Evolutionary conservation across 371 early-diverging fungal species (phyloP).

Genomic region (Conidiobolus incongruus): DNA sequence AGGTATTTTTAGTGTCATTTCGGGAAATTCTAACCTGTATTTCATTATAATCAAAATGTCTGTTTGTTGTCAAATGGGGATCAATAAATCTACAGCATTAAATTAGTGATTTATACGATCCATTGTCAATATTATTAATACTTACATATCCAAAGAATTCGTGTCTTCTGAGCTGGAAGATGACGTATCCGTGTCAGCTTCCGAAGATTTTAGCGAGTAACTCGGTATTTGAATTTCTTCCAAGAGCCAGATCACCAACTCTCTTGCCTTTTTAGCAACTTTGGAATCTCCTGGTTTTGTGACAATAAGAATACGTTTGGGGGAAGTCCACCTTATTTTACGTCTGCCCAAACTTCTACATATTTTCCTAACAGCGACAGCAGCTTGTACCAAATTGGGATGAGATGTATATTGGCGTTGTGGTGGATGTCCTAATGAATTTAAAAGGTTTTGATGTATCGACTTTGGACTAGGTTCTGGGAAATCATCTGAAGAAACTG

Average conservation of each 20-base stretch:
- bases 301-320: slow-evolving; percentile 39
- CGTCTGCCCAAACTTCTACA: slow-evolving; percentile 1
- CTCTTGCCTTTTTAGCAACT: slow-evolving; percentile 49
- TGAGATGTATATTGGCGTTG: too few relatives aligned
- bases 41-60: slow-evolving; percentile 24
- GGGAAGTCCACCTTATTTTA: background rate
- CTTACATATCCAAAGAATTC: slow-evolving; percentile 35
- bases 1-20: slow-evolving; percentile 10
- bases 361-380: slow-evolving; percentile 1
- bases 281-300: slow-evolving; percentile 70
- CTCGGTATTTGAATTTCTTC: slow-evolving; percentile 18
- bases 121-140: slow-evolving; percentile 2
- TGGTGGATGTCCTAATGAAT: too few relatives aligned
- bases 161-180: too few relatives aligned
- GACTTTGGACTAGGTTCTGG: too few relatives aligned
- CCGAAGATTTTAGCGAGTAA: too few relatives aligned
- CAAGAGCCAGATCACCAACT: slow-evolving; percentile 59
- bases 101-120: slow-evolving; percentile 3
- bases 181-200: too few relatives aligned
- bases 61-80: slow-evolving; percentile 21
- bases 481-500: too few relatives aligned
- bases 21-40: slow-evolving; percentile 16
- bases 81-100: slow-evolving; percentile 18
- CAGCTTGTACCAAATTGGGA: too few relatives aligned
- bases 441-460: too few relatives aligned